Conservation (phyloP, 2,329 filamentous ascomycete genomes). For the Botrytis sinoallii region DNA sequence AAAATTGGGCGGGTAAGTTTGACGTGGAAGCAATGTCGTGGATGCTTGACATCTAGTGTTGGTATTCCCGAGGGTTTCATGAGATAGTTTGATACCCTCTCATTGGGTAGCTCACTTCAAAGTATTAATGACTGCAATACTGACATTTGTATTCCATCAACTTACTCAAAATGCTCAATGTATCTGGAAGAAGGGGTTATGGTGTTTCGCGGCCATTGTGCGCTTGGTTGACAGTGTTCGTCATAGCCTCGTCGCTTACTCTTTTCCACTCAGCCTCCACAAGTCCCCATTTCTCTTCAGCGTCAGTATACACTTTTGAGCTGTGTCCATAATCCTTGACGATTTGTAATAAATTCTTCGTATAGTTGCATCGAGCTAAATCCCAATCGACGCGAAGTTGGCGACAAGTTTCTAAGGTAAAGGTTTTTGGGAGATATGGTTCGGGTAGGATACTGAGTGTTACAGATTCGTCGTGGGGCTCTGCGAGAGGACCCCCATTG, state of each 20-base stretch:
- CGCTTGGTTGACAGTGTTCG: not conserved
- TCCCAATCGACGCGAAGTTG: conserved; percentile 15
- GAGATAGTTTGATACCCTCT: not conserved
- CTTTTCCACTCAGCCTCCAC: conserved; percentile 3
- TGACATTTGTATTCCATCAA: not conserved
- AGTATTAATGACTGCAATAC: not conserved
- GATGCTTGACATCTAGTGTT: no score
- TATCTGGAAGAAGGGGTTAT: not conserved
- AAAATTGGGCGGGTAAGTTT: not conserved
- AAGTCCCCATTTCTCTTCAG: not conserved
- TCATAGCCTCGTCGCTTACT: not conserved
- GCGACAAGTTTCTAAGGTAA: not conserved
- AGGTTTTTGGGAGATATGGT: not conserved
- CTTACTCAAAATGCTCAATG: not conserved
- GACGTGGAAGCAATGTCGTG: not conserved
- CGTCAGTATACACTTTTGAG: not conserved
- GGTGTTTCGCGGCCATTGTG: not conserved
- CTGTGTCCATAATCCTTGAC: not conserved
- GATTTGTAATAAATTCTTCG: not conserved
- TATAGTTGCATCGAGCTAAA: not conserved
- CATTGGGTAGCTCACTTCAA: not conserved
- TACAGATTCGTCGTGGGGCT: not conserved
- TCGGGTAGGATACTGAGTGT: not conserved
- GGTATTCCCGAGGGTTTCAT: not conserved
- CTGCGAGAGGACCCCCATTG: not conserved